Conservation (phyloP, 768 basidiomycete genomes). For the Suillus paluster region DNA sequence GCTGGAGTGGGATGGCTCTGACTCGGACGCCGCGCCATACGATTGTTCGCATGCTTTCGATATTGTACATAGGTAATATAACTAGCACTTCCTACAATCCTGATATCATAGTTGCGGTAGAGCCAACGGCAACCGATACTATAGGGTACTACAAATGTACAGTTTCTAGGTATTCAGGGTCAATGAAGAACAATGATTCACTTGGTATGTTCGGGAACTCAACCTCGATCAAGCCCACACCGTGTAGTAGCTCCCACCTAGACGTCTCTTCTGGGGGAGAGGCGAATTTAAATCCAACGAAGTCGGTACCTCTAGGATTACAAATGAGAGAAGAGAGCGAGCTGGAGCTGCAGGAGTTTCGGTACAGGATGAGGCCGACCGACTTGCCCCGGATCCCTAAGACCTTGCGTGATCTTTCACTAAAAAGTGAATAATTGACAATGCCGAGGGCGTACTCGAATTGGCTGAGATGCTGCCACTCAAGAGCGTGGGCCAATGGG, state of each 20-base stretch:
- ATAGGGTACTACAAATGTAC: neutral
- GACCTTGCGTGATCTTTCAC: neutral
- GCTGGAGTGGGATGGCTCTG: too few relatives aligned
- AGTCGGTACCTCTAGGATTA: neutral
- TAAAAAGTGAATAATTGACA: neutral
- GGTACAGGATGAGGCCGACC: neutral
- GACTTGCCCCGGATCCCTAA: neutral
- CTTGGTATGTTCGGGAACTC: neutral
- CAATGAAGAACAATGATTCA: neutral
- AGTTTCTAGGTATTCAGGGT: neutral
- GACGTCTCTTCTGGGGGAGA: neutral
- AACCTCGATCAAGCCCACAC: neutral
- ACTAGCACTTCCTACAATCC: too few relatives aligned
- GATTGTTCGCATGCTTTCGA: too few relatives aligned
- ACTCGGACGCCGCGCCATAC: too few relatives aligned
- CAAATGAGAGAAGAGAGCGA: too few relatives aligned
- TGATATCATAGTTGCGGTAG: too few relatives aligned
- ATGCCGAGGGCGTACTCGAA: neutral
- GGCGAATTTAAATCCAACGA: neutral
- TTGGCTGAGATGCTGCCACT: too few relatives aligned
- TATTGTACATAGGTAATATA: too few relatives aligned
- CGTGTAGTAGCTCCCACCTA: too few relatives aligned
- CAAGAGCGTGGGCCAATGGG: too few relatives aligned
- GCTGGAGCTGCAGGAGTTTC: neutral
- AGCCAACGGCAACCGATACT: too few relatives aligned